Evolutionary conservation across 1,284 basidiomycete genomes (phyloP).

Genomic region (Rhizoctonia solani): DNA sequence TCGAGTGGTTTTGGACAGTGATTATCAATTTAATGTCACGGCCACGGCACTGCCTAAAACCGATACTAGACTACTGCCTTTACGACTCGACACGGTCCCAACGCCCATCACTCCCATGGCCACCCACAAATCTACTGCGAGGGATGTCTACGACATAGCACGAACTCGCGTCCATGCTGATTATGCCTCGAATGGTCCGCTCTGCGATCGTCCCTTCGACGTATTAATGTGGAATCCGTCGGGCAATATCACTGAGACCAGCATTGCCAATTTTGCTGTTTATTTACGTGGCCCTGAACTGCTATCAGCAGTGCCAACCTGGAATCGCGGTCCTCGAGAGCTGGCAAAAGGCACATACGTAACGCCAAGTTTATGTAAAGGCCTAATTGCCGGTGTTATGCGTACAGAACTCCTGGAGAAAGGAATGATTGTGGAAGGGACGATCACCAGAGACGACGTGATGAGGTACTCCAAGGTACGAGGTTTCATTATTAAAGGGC

Average conservation of each 20-base stretch:
- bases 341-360: neutral
- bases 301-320: neutral
- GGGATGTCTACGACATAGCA: neutral
- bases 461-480: constrained; percentile 5
- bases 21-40: neutral
- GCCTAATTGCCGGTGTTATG: constrained; percentile 15
- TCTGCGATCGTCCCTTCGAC: neutral
- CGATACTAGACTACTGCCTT: neutral
- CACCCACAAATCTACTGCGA: constrained; percentile 1
- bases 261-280: constrained; percentile 26
- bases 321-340: no score
- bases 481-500: no score
- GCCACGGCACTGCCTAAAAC: constrained; percentile 13
- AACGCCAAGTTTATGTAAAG: neutral
- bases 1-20: neutral
- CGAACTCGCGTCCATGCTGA: neutral
- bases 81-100: constrained; percentile 6
- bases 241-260: constrained; percentile 2
- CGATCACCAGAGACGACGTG: neutral
- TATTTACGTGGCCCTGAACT: constrained; percentile 8
- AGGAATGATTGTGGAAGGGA: constrained; percentile 4
- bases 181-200: neutral
- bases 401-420: constrained; percentile 2
- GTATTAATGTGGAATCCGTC: constrained; percentile 16
- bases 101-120: neutral